Conservation (phyloP, 805 yeast genomes). For the Nakazawaea siamensis region DNA sequence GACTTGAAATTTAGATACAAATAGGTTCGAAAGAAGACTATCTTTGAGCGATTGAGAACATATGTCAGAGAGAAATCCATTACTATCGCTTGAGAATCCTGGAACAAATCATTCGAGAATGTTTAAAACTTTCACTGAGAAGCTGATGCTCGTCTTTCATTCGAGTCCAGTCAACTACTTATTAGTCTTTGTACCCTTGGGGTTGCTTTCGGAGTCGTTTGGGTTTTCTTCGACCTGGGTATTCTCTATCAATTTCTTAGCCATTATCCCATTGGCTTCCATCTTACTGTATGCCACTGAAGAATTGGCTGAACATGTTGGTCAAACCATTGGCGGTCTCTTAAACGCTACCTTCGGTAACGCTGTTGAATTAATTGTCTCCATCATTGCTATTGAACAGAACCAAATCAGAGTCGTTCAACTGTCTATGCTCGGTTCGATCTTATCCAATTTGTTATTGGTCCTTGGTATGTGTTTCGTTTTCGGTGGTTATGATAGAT, state of each 20-base stretch:
- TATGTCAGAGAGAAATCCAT: slow-evolving; percentile 6
- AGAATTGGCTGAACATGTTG: slow-evolving; percentile 79
- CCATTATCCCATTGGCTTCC: slow-evolving; percentile 89
- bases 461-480: slow-evolving; percentile 95
- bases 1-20: too few relatives aligned
- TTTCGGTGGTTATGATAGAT: slow-evolving; percentile 83
- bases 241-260: slow-evolving; percentile 74
- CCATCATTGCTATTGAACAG: slow-evolving; percentile 77
- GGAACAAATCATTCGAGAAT: too few relatives aligned
- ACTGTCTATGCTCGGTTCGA: slow-evolving; percentile 94
- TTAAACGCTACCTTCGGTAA: slow-evolving; percentile 96
- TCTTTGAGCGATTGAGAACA: too few relatives aligned
- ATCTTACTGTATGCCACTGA: slow-evolving; percentile 90
- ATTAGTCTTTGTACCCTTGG: slow-evolving; percentile 82
- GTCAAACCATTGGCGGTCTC: slow-evolving; percentile 89
- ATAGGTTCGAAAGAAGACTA: too few relatives aligned
- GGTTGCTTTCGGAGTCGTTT: slow-evolving; percentile 61
- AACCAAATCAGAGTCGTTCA: slow-evolving; percentile 92
- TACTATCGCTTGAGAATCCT: too few relatives aligned
- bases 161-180: slow-evolving; percentile 58
- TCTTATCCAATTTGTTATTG: slow-evolving; percentile 76
- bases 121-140: too few relatives aligned
- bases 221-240: slow-evolving; percentile 44
- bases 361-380: slow-evolving; percentile 94
- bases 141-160: slow-evolving; percentile 5